Base-by-base conservation (phyloP, 805 yeast species). In the Candida wancherniae region DNA sequence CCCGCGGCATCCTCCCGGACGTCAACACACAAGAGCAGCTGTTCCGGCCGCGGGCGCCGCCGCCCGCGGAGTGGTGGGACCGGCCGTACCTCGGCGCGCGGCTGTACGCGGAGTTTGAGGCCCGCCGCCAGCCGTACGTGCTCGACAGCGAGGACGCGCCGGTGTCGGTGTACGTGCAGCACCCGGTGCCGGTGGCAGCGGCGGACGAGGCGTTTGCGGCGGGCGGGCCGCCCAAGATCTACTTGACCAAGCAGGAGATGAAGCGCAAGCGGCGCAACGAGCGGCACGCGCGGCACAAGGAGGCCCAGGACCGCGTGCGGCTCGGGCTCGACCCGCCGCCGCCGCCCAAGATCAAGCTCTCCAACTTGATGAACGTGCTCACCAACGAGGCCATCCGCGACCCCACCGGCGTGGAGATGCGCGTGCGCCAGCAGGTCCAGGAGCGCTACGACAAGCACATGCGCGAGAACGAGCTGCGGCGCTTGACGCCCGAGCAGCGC, bases 11-110 rank as follows among this genome's bases (percentile, higher is more conserved):
- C 5, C 55, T 67, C 5, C 75, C 88, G 0, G 77, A 81, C 40
- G 51, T 60, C 11, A 45, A 49, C 1, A 36, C 68, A 1, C 80
- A 79, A 4, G 95, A 85, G 47, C 71, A 74, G 12, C 51, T 60
- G 6, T 82, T 69, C 47, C 54, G 59, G 31, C 60, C 61, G 0
- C 51, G 48, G 0, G 48, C 37, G 12, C 87, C 88, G 1, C 94
- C 95, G 0, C 39, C 35, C 2, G 56, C 78, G 2, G 96, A 87
- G 54, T 86, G 96, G 95, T 90, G 97, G 97, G 96, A 90, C 57
- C 52, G 57, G 32, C 75, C 75, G 2, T 72, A 75, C 28, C 43
- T 82, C 2, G 53, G 53, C 22, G 62, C 61, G 16, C 54, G 55
- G 3, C 50, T 50, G 23, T 69, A 73, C 42, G 51, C 51, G 2